These are phyloP conservation scores for Solanum boliviense DNA, from an alignment of 257 asterid genomes.

Conservation along the genomic window DNA sequence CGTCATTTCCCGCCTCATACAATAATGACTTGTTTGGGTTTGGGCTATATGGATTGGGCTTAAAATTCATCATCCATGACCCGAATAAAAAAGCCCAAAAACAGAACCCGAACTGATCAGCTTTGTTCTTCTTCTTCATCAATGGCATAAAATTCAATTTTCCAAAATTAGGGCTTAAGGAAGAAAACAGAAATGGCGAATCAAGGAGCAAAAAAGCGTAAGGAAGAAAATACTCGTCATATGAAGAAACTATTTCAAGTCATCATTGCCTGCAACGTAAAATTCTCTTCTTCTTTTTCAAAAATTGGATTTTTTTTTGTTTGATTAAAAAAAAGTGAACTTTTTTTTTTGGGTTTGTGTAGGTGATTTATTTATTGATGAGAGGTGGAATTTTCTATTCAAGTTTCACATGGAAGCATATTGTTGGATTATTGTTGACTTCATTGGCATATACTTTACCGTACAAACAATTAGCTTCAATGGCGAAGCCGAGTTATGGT, in stretches of 20 bases:
- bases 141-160: neutral
- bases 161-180: neutral
- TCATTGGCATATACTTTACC: conserved; percentile 68
- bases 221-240: conserved; percentile 78
- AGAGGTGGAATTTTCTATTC: conserved; percentile 73
- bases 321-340: neutral
- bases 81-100: neutral
- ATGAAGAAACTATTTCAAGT: conserved; percentile 54
- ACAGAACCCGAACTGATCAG: neutral
- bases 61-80: neutral
- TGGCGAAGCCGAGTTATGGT: conserved; percentile 66
- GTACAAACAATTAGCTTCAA: conserved; percentile 67
- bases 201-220: conserved; percentile 97
- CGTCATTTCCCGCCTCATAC: neutral
- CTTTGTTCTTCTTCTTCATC: neutral
- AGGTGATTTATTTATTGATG: conserved; percentile 58
- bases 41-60: neutral
- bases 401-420: conserved; percentile 84
- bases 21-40: neutral
- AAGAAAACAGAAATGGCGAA: conserved; percentile 51
- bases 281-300: neutral
- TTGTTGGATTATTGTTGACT: conserved; percentile 54
- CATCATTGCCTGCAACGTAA: conserved; percentile 68
- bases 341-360: neutral
- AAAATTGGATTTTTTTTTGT: neutral